Evolutionary conservation across 768 basidiomycete species (phyloP).

Genomic region (Porpolomopsis calyptriformis): DNA sequence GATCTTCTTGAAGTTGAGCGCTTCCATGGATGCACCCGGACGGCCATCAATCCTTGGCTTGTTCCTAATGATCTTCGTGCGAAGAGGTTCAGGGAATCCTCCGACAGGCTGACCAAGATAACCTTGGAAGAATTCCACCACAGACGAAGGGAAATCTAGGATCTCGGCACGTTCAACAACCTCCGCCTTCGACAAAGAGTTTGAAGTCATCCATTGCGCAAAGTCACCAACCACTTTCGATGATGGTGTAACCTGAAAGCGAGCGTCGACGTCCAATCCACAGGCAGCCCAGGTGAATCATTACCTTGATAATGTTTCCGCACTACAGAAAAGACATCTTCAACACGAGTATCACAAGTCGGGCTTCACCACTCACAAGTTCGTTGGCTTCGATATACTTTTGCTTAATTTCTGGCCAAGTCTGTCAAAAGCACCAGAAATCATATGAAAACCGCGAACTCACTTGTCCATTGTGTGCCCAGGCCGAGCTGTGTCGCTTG

Average conservation of each 20-base stretch:
- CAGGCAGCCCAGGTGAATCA: neutral
- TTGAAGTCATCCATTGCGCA: conserved; percentile 98
- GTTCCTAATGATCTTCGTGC: conserved; percentile 83
- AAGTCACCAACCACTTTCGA: conserved; percentile 99
- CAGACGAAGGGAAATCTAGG: conserved; percentile 95
- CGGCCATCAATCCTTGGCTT: conserved; percentile 90
- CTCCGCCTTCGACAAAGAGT: conserved; percentile 77
- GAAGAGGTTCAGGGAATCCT: conserved; percentile 96
- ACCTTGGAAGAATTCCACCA: conserved; percentile 98
- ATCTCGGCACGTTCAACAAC: conserved; percentile 78
- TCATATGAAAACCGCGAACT: conserved; percentile 12
- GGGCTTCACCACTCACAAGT: conserved; percentile 53
- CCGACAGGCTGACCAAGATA: conserved; percentile 97
- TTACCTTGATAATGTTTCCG: conserved; percentile 90
- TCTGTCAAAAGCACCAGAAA: conserved; percentile 9
- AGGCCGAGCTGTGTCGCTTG: conserved; percentile 96
- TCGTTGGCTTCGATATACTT: conserved; percentile 98
- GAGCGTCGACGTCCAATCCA: conserved; percentile 3
- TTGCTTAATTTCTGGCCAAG: conserved; percentile 75
- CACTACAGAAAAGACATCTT: too few species aligned
- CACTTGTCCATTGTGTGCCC: conserved; percentile 90
- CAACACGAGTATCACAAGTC: too few species aligned
- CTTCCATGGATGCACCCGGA: conserved; percentile 79
- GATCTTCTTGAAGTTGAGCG: conserved; percentile 93
- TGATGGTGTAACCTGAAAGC: conserved; percentile 78